Evolutionary conservation across 257 asterid genomes (phyloP).

Genomic region (Nicotiana undulata): DNA sequence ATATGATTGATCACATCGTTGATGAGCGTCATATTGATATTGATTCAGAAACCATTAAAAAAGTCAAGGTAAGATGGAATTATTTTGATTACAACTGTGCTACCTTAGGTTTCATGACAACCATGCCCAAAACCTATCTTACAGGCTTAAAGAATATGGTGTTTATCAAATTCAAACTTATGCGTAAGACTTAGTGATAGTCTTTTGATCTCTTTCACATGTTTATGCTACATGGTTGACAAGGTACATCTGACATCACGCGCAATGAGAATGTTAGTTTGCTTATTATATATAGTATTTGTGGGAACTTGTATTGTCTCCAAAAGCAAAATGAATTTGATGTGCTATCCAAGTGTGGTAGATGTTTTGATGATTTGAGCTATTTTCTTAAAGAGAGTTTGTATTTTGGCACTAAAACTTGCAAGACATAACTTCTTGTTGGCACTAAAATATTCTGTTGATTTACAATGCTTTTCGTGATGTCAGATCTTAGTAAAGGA

Average conservation of each 20-base stretch:
- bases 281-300: background rate
- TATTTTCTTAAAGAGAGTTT: background rate
- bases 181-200: background rate
- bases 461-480: background rate
- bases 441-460: background rate
- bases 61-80: constrained; percentile 59
- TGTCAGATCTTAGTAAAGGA: background rate
- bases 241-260: background rate
- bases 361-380: background rate
- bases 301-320: background rate
- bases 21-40: constrained; percentile 76
- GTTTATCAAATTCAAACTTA: background rate
- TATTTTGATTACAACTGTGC: constrained; percentile 6
- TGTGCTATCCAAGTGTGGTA: background rate
- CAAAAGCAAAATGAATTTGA: background rate
- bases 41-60: constrained; percentile 40
- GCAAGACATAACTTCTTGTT: background rate
- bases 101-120: constrained; percentile 7
- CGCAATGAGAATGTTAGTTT: background rate
- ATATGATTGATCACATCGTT: constrained; percentile 74
- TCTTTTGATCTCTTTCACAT: background rate
- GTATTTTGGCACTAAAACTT: background rate
- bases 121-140: background rate
- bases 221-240: background rate
- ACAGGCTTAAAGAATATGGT: background rate